Percentiles rank a stretch among this genome's conserved stretches.
These are phyloP conservation scores for Fusarium pseudocircinatum DNA, from an alignment of 2,329 filamentous ascomycete genomes.

Conservation along the genomic window DNA sequence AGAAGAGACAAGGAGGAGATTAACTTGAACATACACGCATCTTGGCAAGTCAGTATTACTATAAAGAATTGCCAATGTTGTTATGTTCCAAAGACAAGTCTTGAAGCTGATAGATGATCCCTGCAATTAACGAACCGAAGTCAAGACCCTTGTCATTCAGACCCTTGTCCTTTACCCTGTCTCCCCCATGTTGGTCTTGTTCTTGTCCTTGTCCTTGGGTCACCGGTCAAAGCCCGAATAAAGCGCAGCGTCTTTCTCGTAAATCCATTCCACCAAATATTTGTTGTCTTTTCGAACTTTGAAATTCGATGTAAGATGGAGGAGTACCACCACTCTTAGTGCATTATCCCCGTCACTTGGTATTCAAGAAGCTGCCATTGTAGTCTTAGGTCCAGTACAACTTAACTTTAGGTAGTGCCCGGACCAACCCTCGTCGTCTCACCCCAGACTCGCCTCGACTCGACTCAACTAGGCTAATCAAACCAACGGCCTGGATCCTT, in stretches of 20 bases:
- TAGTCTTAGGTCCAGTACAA: not conserved
- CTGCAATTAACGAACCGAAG: not conserved
- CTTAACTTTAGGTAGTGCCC: not conserved
- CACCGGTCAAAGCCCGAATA: slow-evolving; percentile 25
- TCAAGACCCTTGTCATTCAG: not conserved
- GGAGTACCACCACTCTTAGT: not conserved
- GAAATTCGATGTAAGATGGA: not conserved
- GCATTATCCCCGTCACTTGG: not conserved
- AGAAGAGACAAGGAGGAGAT: not conserved
- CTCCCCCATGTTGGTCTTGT: slow-evolving; percentile 13
- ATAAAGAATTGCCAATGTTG: not conserved
- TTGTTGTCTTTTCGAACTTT: not conserved
- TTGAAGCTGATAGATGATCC: slow-evolving; percentile 1
- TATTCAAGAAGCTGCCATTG: not conserved
- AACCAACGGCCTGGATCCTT: slow-evolving; percentile 14
- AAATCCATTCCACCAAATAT: not conserved
- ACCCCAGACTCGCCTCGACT: slow-evolving; percentile 1
- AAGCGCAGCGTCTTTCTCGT: slow-evolving; percentile 17
- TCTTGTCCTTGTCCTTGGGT: not conserved
- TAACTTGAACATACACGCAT: not conserved
- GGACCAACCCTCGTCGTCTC: slow-evolving; percentile 2
- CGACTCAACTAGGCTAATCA: not conserved
- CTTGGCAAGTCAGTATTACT: not conserved
- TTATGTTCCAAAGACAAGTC: not conserved
- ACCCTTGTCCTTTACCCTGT: slow-evolving; percentile 2